Evolutionary conservation across 306 rosid species (phyloP).

Genomic region (Cyamopsis tetragonoloba): DNA sequence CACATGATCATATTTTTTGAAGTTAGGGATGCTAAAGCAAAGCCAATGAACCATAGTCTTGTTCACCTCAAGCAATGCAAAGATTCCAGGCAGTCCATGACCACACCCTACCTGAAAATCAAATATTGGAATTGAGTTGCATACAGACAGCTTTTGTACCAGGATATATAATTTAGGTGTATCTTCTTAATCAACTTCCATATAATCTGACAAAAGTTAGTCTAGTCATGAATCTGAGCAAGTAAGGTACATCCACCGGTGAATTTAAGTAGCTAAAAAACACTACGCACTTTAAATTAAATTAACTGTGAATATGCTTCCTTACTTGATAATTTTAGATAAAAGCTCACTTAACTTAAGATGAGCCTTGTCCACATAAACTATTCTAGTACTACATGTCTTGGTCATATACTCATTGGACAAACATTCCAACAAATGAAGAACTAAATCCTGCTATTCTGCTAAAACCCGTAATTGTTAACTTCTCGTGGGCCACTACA

Average conservation of each 20-base stretch:
- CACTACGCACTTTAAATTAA: neutral
- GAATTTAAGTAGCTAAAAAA: neutral
- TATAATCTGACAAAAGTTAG: neutral
- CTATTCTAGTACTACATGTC: neutral
- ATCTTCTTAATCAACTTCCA: neutral
- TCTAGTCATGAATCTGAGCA: neutral
- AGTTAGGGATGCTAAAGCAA: slow-evolving; percentile 1
- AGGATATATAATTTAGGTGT: neutral
- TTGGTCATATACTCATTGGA: neutral
- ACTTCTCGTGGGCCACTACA: neutral
- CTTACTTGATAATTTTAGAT: neutral
- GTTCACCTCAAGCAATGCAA: slow-evolving; percentile 77
- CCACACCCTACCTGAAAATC: slow-evolving; percentile 90
- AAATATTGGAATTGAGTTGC: slow-evolving; percentile 22
- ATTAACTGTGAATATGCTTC: neutral
- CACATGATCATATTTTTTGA: neutral
- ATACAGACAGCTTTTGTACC: neutral
- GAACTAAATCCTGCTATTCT: no score
- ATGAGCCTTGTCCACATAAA: neutral
- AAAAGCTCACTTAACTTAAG: neutral
- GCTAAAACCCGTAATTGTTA: neutral
- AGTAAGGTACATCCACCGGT: neutral
- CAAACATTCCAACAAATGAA: neutral
- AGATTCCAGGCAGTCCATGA: slow-evolving; percentile 94
- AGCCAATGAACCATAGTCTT: slow-evolving; percentile 13